Evolutionary conservation across 352 stramenopile genomes (phyloP), one percentile per base, ranked within the genome.

Genomic region (Sclerospora graminicola): DNA sequence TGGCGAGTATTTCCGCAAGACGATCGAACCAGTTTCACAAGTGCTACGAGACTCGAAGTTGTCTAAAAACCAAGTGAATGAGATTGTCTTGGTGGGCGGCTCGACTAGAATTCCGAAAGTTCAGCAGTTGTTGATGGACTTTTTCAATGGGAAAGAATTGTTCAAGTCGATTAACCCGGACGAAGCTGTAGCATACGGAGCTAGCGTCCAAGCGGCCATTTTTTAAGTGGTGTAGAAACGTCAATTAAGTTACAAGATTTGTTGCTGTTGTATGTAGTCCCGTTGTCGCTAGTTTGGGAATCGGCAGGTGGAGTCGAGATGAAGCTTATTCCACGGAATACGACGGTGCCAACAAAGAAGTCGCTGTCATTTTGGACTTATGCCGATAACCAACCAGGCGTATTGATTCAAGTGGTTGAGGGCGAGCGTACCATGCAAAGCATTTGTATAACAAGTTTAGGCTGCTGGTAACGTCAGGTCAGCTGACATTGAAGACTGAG

Each of bases 41-140:
- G 81, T 95, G 16, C 61, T 96, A 27, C 60, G 63, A 14, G 85
- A 97, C 54, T 55, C 85, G 23, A 95, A 94, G 58, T 54, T 96
- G 23, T 72, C 71, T 24, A 94, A 95, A 61, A 76, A 57, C 40
- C 58, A 84, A 26, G 65, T 81, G 52, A 49, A 37, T 9, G 80
- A 92, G 45, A 60, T 92, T 2, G 77, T 91, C 18, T 51, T 93
- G 23, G 78, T 91, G 11, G 81, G 81, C 28, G 75, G 78, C 8
- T 85, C 72, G n/a, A 87, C 69, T 11, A 63, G 73, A 41, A 89
- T 89, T 47, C 77, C 75, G 0, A 75, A 79, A 46, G 57, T 89
- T 15, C 73, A 82, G 51, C 51, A 66, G 37, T 20, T 83, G 23
- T 43, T 87, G 43, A 52, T 43, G 33, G 55, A 71, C 18, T 76